Base-by-base conservation (phyloP, 371 early-diverging fungal genomes). In the Dinochytrium kinnereticum region DNA sequence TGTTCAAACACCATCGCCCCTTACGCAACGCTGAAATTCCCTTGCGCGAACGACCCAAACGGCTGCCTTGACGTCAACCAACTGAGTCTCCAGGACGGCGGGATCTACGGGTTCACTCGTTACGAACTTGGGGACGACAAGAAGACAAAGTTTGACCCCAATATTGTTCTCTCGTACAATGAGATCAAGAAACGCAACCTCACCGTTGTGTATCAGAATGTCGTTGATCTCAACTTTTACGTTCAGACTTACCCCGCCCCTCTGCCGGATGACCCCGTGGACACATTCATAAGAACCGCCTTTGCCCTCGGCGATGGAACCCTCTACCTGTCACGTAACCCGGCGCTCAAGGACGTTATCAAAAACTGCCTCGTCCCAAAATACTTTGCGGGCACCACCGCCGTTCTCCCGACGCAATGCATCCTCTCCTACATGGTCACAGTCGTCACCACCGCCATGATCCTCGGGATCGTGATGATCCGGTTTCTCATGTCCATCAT, bases 401-500 rank as follows among this genome's bases (percentile, higher is more conserved):
- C 50, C 28, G 59, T 59, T 34, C 70, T 59, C 28, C 59, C 55
- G 15, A 28, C 70, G 1, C 51, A 70, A 30, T 70, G 70, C 70
- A 66, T 49, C 26, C 26, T 66, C 40, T 34, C 66, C 19, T 39
- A 19, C 30, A 49, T 38, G 39, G 44, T 66, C n/a, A 66, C 66
- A 13, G 24, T 66, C 2, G 30, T 66, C 26, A 66, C 66, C 7
- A 66, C 66, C 44, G 66, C 24, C 30, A 39, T 94, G 55, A 93
- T 94, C 71, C 75, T 94, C 28, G 90, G 92, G 39, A 91, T 92
- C 0, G 93, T 95, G 26, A 65, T 93, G 76, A 89, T 89, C 76
- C 93, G 92, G 73, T 95, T 95, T 81, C 81, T 92, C 50, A 81
- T 95, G 84, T 94, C 95, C 0, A 76, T 94, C 28, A 84, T 92